phyloP scores from a whole-genome alignment of 768 basidiomycete genomes.

The Pleurotus platypus region DNA sequence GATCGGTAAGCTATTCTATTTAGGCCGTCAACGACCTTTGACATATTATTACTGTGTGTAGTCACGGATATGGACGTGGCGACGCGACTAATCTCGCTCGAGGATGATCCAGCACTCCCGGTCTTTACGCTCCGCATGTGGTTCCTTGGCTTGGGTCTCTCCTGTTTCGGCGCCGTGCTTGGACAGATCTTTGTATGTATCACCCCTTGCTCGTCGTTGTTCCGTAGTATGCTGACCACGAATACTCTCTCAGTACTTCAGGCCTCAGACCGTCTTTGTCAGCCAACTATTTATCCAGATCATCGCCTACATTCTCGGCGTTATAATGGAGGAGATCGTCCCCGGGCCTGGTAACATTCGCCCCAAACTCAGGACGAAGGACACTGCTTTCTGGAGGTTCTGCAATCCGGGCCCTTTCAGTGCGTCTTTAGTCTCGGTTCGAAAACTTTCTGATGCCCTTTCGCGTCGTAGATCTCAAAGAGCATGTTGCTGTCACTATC shows the following conservation, averaged over 20 bases:
- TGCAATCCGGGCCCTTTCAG: conserved; percentile 65
- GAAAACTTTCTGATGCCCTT: no score
- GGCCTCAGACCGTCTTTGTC: conserved; percentile 47
- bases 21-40: neutral
- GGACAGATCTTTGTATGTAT: conserved; percentile 45
- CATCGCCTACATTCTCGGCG: conserved; percentile 49
- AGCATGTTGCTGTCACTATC: conserved; percentile 61
- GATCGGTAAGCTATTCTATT: conserved; percentile 29
- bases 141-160: conserved; percentile 51
- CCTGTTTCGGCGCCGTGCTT: conserved; percentile 52
- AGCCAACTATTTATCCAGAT: conserved; percentile 49
- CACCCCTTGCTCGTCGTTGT: no score
- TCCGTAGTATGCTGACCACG: no score
- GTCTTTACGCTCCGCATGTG: conserved; percentile 53
- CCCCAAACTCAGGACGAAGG: conserved; percentile 22
- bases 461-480: conserved; percentile 36
- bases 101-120: conserved; percentile 47
- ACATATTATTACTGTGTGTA: conserved; percentile 8
- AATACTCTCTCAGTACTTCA: conserved; percentile 37
- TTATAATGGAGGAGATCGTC: conserved; percentile 33
- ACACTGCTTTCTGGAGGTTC: conserved; percentile 45
- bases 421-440: conserved; percentile 20
- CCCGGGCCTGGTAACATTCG: conserved; percentile 29
- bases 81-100: conserved; percentile 46
- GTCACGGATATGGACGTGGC: conserved; percentile 45